These are phyloP conservation scores for Stephania cephalantha DNA, from an alignment of 164 flowering plant species.

Conservation along the genomic window DNA sequence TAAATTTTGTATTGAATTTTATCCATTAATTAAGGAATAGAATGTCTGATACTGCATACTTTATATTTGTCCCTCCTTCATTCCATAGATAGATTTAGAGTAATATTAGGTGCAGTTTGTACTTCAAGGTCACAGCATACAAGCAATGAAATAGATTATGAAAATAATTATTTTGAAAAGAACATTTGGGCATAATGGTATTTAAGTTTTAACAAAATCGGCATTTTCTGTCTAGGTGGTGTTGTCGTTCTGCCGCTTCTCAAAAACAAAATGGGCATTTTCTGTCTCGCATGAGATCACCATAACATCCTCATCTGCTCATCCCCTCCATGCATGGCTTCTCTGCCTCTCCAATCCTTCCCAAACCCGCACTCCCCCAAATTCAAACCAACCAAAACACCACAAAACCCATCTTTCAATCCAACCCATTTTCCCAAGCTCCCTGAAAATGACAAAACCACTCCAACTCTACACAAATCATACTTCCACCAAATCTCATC, in stretches of 20 bases:
- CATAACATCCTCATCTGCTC: background rate
- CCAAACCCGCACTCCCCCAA: conserved; percentile 21
- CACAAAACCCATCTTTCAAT: conserved; percentile 10
- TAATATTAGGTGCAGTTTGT: background rate
- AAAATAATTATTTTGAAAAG: background rate
- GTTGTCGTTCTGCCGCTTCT: too few species aligned
- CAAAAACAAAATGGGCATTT: background rate
- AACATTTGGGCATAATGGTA: background rate
- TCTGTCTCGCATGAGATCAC: background rate
- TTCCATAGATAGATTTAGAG: background rate
- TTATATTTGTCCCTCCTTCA: background rate
- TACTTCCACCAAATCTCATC: conserved; percentile 44
- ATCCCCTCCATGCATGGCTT: conserved; percentile 35
- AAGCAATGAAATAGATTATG: background rate
- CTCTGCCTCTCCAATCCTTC: conserved; percentile 26
- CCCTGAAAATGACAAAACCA: conserved; percentile 6
- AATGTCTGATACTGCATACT: background rate
- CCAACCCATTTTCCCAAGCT: conserved; percentile 18
- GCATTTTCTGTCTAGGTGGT: background rate
- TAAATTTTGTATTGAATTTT: background rate
- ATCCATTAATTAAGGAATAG: background rate
- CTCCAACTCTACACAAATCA: conserved; percentile 22
- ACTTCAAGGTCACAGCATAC: background rate
- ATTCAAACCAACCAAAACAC: conserved; percentile 16
- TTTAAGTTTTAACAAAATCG: too few species aligned